These are phyloP conservation scores for Suillus cothurnatus DNA, from an alignment of 768 basidiomycete genomes.

Conservation along the genomic window DNA sequence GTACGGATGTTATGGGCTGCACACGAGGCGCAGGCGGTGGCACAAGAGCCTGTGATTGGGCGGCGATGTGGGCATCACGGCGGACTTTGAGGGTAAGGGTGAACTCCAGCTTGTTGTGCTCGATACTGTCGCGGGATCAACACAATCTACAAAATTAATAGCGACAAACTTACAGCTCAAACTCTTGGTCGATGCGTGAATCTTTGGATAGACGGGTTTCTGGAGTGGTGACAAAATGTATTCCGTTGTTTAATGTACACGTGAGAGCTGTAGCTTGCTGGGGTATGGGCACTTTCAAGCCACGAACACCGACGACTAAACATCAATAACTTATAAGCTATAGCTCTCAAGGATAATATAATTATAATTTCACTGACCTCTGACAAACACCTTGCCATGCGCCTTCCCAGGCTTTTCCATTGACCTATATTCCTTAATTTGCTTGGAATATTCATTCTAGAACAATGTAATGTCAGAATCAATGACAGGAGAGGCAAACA, in stretches of 20 bases:
- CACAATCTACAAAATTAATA: background rate
- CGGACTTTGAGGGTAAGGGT: slow-evolving; percentile 87
- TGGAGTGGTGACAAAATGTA: slow-evolving; percentile 92
- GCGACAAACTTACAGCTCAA: slow-evolving; percentile 70
- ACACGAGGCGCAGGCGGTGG: slow-evolving; percentile 49
- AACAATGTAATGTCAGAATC: slow-evolving; percentile 11
- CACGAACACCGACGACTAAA: slow-evolving; percentile 75
- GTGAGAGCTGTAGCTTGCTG: slow-evolving; percentile 72
- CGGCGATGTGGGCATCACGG: slow-evolving; percentile 80
- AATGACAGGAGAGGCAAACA: background rate
- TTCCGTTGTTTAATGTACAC: slow-evolving; percentile 94
- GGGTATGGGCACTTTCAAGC: slow-evolving; percentile 78
- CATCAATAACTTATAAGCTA: slow-evolving; percentile 3
- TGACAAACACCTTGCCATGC: slow-evolving; percentile 93
- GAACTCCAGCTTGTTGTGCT: slow-evolving; percentile 94
- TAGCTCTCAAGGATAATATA: background rate
- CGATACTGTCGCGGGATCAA: slow-evolving; percentile 56
- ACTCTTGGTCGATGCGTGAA: slow-evolving; percentile 81
- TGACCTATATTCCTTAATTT: slow-evolving; percentile 78
- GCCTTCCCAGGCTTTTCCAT: slow-evolving; percentile 80
- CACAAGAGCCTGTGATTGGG: slow-evolving; percentile 69
- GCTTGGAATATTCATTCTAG: slow-evolving; percentile 92
- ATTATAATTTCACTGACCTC: slow-evolving; percentile 51
- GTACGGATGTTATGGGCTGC: slow-evolving; percentile 46
- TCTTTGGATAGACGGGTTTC: slow-evolving; percentile 63